Evolutionary conservation across 345 rosid species (phyloP), one percentile per base, ranked within the genome.

Genomic region (Citrus australasica): DNA sequence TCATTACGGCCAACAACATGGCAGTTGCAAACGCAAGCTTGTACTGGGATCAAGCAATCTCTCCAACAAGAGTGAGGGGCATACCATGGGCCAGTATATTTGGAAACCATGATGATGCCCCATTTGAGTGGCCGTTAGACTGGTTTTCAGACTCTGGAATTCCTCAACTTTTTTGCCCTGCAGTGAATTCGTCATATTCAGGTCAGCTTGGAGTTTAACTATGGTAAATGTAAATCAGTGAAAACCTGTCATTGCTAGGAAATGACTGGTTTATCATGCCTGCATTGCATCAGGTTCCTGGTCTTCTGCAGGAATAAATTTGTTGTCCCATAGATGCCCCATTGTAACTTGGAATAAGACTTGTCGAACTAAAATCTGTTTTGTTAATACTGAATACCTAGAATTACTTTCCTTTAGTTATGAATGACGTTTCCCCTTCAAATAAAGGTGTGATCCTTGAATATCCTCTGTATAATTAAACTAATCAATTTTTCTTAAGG

Each of bases 71-170:
- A 83, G 82, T 66, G 3, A 88, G 96, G 83, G 87, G 84, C 58
- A 92, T 93, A 33, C 96, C 96, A 0, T 95, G 94, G 87, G 88
- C 97, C 9, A 89, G 86, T 75, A 83, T 93, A 32, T 92, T 93
- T 78, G 97, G 99, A 66, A 93, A 93, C 87, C 98, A 93, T 51
- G 97, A 95, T 27, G 97, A 95, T 69, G 93, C 96, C 2, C 75
- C 91, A 1, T 95, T 95, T 3, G 86, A 63, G 55, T 92, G 98
- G 98, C 98, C 95, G 10, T 67, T 88, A 63, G 90, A 89, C 61
- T 93, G 99, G 99, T 93, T 95, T 84, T 92, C 91, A 2, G 62
- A 89, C 76, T 67, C 90, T 9, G 96, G 97, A 56, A 82, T 93
- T 73, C 99, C 97, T 76, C 90, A 80, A 22, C 37, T 89, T 80